A percentile compares a stretch with the other conserved stretches of the same genome.
These are phyloP conservation scores for Pestalotiopsis sp. DNA, from an alignment of 2,329 filamentous ascomycete species.

Conservation along the genomic window DNA sequence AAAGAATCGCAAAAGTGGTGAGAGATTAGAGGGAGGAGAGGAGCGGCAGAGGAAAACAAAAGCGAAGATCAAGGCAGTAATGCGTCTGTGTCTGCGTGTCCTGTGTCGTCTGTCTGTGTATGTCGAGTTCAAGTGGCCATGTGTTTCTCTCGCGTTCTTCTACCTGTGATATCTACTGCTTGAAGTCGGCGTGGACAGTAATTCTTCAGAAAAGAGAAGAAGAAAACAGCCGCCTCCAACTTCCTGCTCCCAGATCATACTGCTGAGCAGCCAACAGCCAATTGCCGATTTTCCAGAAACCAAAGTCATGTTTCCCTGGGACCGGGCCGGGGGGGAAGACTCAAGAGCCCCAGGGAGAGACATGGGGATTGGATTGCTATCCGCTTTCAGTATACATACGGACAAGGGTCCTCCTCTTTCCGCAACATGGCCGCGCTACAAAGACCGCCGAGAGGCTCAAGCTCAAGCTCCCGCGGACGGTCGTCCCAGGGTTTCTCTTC, in stretches of 20 bases:
- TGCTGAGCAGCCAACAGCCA: neutral
- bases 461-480: neutral
- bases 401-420: conserved; percentile 2
- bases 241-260: neutral
- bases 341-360: neutral
- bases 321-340: neutral
- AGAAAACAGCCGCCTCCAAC: too few relatives aligned
- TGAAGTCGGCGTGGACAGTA: neutral
- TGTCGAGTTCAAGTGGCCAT: neutral
- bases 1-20: neutral
- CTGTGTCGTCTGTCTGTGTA: neutral
- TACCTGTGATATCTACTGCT: neutral
- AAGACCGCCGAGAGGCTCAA: neutral
- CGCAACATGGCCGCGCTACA: neutral
- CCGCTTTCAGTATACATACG: neutral
- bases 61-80: neutral
- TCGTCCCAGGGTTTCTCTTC: neutral
- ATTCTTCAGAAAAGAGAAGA: too few relatives aligned
- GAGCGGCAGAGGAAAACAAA: neutral
- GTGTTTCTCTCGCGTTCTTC: neutral
- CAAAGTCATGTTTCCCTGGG: neutral
- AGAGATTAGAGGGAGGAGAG: neutral
- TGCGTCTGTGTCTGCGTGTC: neutral
- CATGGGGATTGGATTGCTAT: neutral
- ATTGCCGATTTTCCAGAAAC: neutral